Conservation (phyloP, 2,329 filamentous ascomycete species). For the Onygena corvina region DNA sequence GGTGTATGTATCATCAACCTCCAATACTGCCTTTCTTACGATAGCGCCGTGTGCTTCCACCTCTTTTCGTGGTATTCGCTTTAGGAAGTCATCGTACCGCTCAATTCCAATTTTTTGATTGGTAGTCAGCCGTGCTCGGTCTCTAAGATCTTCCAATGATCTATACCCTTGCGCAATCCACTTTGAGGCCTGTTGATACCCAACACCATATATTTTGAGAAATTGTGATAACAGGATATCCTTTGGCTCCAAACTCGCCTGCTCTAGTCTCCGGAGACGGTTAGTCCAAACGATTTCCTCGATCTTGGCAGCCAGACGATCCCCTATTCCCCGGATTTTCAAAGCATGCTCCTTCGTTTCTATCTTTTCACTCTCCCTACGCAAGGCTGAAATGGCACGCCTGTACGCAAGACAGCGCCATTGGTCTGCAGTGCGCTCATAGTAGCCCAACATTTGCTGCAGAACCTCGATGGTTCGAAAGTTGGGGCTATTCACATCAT, state of each 20-base stretch:
- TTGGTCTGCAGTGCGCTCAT: constrained; percentile 59
- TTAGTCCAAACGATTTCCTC: constrained; percentile 75
- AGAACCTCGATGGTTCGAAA: constrained; percentile 61
- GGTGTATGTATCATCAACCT: constrained; percentile 53
- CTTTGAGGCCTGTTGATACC: constrained; percentile 53
- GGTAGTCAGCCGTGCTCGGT: constrained; percentile 50
- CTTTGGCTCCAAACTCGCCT: constrained; percentile 54
- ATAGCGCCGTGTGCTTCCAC: constrained; percentile 56
- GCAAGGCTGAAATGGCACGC: constrained; percentile 61
- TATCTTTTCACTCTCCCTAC: constrained; percentile 52
- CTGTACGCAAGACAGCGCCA: constrained; percentile 69
- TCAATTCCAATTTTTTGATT: constrained; percentile 67
- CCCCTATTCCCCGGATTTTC: constrained; percentile 55
- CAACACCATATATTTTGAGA: constrained; percentile 67
- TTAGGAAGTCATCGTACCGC: constrained; percentile 66
- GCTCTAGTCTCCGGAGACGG: constrained; percentile 58
- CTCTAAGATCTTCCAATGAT: constrained; percentile 58
- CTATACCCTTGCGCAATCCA: constrained; percentile 67
- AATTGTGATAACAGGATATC: constrained; percentile 57
- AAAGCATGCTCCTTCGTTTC: constrained; percentile 57
- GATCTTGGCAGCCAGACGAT: constrained; percentile 67
- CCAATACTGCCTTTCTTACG: constrained; percentile 48
- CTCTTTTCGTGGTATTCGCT: constrained; percentile 65
- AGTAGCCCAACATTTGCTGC: constrained; percentile 67
- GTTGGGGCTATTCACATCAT: constrained; percentile 53